Evolutionary conservation across 305 asterid genomes (phyloP), one percentile per base, ranked within the genome.

Genomic region (Withania somnifera): DNA sequence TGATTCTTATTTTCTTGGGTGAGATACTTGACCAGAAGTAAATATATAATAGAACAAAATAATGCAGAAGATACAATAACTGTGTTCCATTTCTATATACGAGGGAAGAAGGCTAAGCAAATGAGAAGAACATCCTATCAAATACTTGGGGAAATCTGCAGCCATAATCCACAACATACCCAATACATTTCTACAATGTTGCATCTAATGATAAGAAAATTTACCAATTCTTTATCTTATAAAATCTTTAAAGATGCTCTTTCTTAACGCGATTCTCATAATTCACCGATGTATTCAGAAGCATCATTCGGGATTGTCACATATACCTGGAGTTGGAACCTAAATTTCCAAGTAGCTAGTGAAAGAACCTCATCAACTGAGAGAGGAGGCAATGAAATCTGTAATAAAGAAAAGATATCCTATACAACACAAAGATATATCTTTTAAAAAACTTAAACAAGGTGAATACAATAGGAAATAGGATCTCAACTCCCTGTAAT

Each of bases 221-320:
- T 56, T 86, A 96, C 99, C 99, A 94, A 84, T 89, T 86, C 14
- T 82, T 79, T 80, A 96, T 93, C 86, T 92, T 96, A 83, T 96
- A 96, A 61, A 98, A 98, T 88, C 98, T 91, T 79, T 77, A 54
- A 19, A 96, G 92, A 85, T 92, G 97, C 88, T 94, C 94, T 90
- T 87, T 93, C 86, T 95, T 95, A 47, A 95, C 99, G 14, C 98
- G 97, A 75, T 86, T 90, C 85, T n/a, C 94, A 84, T 85, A 93
- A 98, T 89, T 96, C 98, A 40, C 98, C 97, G 42, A 96, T 96
- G 86, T 94, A 98, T 88, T 96, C 98, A 4, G 98, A 20, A 82
- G 99, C 98, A 92, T 96, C 99, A 26, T 85, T 90, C 91, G 94
- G 88, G 88, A 94, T 96, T 26, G 98, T 94, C 78, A 96, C 97